These are phyloP conservation scores for Arabidopsis hybrid DNA, from an alignment of 441 rosid species.

Conservation along the genomic window DNA sequence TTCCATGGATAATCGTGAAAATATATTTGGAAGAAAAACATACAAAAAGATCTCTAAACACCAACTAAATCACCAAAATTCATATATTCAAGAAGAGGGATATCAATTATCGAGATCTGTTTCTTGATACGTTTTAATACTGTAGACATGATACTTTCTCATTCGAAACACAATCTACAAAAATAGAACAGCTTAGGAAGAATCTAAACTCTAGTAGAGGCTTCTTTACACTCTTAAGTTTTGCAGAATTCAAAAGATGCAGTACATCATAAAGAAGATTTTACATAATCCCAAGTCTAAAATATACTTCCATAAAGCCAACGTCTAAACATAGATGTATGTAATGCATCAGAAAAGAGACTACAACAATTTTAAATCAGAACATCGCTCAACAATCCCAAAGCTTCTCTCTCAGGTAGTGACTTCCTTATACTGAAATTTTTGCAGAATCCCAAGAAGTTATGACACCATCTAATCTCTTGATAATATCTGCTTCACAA, in stretches of 20 bases:
- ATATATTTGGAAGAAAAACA: neutral
- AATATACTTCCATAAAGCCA: no score
- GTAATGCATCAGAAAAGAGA: no score
- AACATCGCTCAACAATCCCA: neutral
- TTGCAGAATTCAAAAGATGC: neutral
- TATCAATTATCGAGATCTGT: neutral
- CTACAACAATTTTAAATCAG: neutral
- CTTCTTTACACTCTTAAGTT: conserved; percentile 1
- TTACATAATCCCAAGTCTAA: no score
- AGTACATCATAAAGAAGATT: no score
- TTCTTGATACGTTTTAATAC: neutral
- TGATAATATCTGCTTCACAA: conserved; percentile 20
- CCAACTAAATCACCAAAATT: neutral
- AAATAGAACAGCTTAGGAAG: neutral
- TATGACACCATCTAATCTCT: conserved; percentile 12
- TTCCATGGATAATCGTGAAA: no score
- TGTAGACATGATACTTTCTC: neutral
- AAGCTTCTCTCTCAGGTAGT: neutral
- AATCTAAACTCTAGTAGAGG: neutral
- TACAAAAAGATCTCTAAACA: no score
- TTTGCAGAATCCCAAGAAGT: conserved; percentile 25
- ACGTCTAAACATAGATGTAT: no score
- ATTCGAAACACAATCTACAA: neutral
- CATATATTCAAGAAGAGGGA: neutral
- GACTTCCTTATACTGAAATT: neutral